Conservation (phyloP, 2,329 filamentous ascomycete species). For the Spiromastix sp. region DNA sequence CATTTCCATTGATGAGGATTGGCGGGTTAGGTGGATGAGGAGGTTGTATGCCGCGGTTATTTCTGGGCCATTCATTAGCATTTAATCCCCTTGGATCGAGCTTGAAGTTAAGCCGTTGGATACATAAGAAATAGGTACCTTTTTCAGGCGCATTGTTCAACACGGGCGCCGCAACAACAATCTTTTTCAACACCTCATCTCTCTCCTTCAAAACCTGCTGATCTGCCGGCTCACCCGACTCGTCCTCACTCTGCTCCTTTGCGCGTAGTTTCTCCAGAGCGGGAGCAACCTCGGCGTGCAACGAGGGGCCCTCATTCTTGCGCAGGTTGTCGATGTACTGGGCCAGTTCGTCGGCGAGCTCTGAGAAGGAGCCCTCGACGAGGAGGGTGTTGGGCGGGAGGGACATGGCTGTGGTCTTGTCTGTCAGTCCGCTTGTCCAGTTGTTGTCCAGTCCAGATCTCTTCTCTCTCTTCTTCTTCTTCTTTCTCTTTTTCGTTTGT, state of each 20-base stretch:
- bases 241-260: slow-evolving; percentile 42
- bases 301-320: slow-evolving; percentile 47
- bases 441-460: neutral
- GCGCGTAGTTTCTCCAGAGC: slow-evolving; percentile 50
- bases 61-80: slow-evolving; percentile 45
- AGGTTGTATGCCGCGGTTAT: slow-evolving; percentile 95
- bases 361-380: slow-evolving; percentile 87
- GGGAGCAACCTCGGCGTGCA: slow-evolving; percentile 57
- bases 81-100: too few relatives aligned
- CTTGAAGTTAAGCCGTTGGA: too few relatives aligned
- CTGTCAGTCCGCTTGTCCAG: neutral
- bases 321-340: slow-evolving; percentile 81
- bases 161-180: slow-evolving; percentile 66
- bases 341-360: slow-evolving; percentile 88
- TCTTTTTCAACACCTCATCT: slow-evolving; percentile 79
- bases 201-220: slow-evolving; percentile 43
- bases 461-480: neutral
- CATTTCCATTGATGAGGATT: slow-evolving; percentile 74
- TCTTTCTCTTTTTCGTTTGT: slow-evolving; percentile 1
- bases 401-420: slow-evolving; percentile 41
- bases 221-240: slow-evolving; percentile 30
- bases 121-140: slow-evolving; percentile 45
- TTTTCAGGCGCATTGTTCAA: slow-evolving; percentile 87
- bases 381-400: slow-evolving; percentile 52
- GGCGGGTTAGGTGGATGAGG: slow-evolving; percentile 82